Evolutionary conservation across 1,139 yeast species (phyloP).

Genomic region (Zygosaccharomyces pseudobailii): DNA sequence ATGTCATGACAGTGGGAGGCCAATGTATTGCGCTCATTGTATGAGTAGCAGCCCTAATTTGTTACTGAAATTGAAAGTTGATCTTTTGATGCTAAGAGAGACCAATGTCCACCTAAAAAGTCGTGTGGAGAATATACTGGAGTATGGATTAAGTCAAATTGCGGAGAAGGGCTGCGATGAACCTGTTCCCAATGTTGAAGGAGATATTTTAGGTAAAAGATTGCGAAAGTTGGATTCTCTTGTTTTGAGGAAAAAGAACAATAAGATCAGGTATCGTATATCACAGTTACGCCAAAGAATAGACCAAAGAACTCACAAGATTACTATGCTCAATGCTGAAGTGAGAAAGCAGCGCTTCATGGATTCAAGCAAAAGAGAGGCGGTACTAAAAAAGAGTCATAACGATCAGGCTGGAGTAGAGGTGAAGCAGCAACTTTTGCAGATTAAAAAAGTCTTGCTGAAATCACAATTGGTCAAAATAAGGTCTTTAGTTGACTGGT

Average conservation of each 20-base stretch:
- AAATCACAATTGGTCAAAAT: constrained; percentile 13
- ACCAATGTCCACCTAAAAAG: constrained; percentile 14
- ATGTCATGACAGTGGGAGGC: constrained; percentile 19
- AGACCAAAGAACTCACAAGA: constrained; percentile 12
- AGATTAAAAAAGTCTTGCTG: constrained; percentile 13
- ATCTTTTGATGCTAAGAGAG: constrained; percentile 16
- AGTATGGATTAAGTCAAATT: constrained; percentile 9
- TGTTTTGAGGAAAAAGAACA: constrained; percentile 18
- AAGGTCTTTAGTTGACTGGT: constrained; percentile 20
- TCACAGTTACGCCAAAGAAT: constrained; percentile 13
- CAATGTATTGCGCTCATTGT: constrained; percentile 28
- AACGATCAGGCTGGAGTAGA: constrained; percentile 2
- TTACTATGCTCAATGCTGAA: constrained; percentile 7
- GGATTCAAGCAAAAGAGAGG: not conserved
- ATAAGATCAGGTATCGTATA: constrained; percentile 15
- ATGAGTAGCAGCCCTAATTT: constrained; percentile 27
- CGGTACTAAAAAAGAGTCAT: not conserved
- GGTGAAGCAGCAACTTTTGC: constrained; percentile 8
- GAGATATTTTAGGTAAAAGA: constrained; percentile 18
- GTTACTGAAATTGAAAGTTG: constrained; percentile 17
- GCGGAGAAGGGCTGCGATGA: constrained; percentile 6
- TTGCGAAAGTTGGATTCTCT: constrained; percentile 19
- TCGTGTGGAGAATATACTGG: constrained; percentile 20
- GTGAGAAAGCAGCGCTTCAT: not conserved
- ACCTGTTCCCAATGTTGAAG: constrained; percentile 4